phyloP scores from a whole-genome alignment of 2,329 filamentous ascomycete species.

The Zasmidium angulare region DNA sequence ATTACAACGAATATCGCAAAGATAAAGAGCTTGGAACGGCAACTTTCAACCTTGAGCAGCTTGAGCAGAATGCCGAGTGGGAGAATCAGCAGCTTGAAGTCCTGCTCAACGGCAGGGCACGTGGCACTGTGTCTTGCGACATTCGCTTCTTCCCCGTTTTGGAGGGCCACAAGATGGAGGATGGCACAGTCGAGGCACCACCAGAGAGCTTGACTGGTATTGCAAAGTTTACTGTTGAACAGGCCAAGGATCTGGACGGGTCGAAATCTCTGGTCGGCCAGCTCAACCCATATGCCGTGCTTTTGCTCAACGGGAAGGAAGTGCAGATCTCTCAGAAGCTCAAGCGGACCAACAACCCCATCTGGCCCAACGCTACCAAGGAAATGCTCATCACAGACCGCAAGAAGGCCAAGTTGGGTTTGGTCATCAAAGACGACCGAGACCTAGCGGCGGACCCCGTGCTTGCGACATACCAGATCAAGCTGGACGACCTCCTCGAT shows the following conservation, averaged over 20 bases:
- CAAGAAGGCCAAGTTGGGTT: conserved; percentile 82
- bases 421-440: conserved; percentile 94
- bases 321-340: conserved; percentile 86
- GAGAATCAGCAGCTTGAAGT: conserved; percentile 87
- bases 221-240: conserved; percentile 86
- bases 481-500: conserved; percentile 88
- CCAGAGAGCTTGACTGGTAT: conserved; percentile 94
- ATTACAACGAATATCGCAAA: conserved; percentile 95
- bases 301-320: conserved; percentile 89
- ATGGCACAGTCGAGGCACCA: conserved; percentile 75
- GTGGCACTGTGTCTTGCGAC: conserved; percentile 77
- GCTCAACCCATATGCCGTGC: conserved; percentile 84
- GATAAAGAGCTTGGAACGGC: conserved; percentile 91
- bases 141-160: conserved; percentile 95
- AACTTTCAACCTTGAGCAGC: conserved; percentile 78
- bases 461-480: conserved; percentile 91
- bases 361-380: conserved; percentile 90
- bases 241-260: conserved; percentile 92
- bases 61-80: conserved; percentile 73
- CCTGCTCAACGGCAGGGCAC: conserved; percentile 76
- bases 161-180: conserved; percentile 66
- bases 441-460: conserved; percentile 80
- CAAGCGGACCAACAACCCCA: conserved; percentile 95
- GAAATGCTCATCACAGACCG: conserved; percentile 94
- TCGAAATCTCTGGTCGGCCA: conserved; percentile 88